These are phyloP conservation scores for Pythium coloratum DNA, from an alignment of 352 stramenopile species.

Conservation along the genomic window DNA sequence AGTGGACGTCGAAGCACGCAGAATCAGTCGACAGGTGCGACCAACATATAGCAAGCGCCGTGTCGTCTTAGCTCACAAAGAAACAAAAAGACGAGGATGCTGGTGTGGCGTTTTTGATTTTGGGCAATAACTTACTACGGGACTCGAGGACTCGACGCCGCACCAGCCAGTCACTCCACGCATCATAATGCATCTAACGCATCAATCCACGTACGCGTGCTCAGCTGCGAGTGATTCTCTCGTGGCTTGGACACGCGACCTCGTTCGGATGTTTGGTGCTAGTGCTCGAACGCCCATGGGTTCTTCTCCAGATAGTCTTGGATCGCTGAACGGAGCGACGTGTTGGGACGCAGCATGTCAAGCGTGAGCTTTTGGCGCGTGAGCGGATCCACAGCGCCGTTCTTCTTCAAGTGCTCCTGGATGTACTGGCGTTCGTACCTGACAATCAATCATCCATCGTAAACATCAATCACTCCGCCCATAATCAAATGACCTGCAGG, in stretches of 20 bases:
- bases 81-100: neutral
- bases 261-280: neutral
- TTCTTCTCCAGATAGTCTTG: constrained; percentile 76
- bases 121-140: neutral
- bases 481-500: neutral
- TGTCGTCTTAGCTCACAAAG: neutral
- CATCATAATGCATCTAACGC: constrained; percentile 5
- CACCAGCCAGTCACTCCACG: neutral
- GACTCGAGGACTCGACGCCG: neutral
- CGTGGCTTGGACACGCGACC: too few relatives aligned
- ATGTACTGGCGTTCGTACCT: constrained; percentile 66
- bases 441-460: neutral
- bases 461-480: constrained; percentile 6
- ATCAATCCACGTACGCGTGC: neutral
- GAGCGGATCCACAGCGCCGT: constrained; percentile 69
- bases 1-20: neutral
- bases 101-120: neutral
- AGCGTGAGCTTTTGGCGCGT: constrained; percentile 62
- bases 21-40: too few relatives aligned
- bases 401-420: constrained; percentile 66
- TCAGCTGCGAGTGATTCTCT: neutral
- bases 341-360: constrained; percentile 76
- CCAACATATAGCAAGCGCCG: neutral
- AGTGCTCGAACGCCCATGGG: constrained; percentile 76
- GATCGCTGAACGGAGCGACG: constrained; percentile 61